Conservation (phyloP, 495 filamentous ascomycete species). For the Umbilicaria muhlenbergii region DNA sequence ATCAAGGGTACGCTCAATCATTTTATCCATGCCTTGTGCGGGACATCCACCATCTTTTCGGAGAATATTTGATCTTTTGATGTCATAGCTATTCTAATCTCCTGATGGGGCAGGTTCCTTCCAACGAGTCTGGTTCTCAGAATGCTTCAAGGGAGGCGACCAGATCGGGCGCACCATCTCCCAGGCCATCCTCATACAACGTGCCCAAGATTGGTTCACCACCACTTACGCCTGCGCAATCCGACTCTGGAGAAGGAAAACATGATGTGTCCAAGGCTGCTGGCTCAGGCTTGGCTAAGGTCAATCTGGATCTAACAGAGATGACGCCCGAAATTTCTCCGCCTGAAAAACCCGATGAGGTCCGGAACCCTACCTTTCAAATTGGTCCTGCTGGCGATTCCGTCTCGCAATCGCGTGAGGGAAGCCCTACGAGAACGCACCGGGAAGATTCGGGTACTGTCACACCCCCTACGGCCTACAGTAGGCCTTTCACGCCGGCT, state of each 20-base stretch:
- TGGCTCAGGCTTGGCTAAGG: conserved; percentile 9
- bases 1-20: conserved; percentile 51
- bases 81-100: not conserved
- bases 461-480: conserved; percentile 41
- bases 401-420: conserved; percentile 45
- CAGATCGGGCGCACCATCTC: conserved; percentile 15
- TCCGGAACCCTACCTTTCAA: conserved; percentile 51
- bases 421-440: conserved; percentile 31
- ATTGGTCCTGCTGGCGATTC: conserved; percentile 54
- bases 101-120: conserved; percentile 11
- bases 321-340: conserved; percentile 49
- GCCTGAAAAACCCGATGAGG: conserved; percentile 9
- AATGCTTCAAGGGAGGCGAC: conserved; percentile 11
- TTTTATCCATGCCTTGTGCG: conserved; percentile 4
- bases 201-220: conserved; percentile 63
- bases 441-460: conserved; percentile 40
- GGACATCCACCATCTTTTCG: not conserved
- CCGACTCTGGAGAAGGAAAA: conserved; percentile 33
- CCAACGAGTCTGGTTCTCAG: conserved; percentile 19
- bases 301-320: conserved; percentile 29
- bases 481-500: conserved; percentile 58
- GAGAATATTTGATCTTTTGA: too few relatives aligned
- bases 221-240: conserved; percentile 74
- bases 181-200: conserved; percentile 13
- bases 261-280: conserved; percentile 2